These are phyloP conservation scores for Candida xiaguanensis DNA, from an alignment of 805 yeast species.

Conservation along the genomic window DNA sequence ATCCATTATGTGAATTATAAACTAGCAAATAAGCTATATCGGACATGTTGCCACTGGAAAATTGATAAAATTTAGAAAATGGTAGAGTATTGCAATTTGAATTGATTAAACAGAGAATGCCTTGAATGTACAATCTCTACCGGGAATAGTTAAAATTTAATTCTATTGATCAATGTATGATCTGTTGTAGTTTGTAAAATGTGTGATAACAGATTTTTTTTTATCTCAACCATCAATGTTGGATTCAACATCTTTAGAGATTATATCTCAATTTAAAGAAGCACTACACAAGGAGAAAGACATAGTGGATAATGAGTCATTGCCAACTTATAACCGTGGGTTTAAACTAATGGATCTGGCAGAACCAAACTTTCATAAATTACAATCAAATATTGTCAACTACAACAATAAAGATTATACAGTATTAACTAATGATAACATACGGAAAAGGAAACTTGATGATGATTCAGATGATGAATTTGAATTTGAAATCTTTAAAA, in stretches of 20 bases:
- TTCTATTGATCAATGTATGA: too few relatives aligned
- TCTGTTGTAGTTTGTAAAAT: too few relatives aligned
- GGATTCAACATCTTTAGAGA: conserved; percentile 36
- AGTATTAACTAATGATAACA: conserved; percentile 33
- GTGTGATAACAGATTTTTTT: too few relatives aligned
- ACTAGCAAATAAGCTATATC: conserved; percentile 23
- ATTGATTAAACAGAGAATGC: not conserved
- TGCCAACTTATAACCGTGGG: conserved; percentile 23
- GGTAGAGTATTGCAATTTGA: not conserved
- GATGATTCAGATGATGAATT: conserved; percentile 15
- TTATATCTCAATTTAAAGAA: conserved; percentile 36
- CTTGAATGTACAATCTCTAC: not conserved
- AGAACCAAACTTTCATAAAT: conserved; percentile 12
- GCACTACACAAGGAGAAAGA: conserved; percentile 17
- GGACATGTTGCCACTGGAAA: conserved; percentile 11
- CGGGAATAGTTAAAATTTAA: too few relatives aligned
- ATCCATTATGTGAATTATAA: conserved; percentile 39
- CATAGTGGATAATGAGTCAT: conserved; percentile 5
- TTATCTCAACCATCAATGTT: conserved; percentile 20
- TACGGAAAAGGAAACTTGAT: conserved; percentile 38
- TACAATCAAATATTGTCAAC: conserved; percentile 34
- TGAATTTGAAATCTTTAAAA: conserved; percentile 23
- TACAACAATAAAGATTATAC: conserved; percentile 33
- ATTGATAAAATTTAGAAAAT: not conserved
- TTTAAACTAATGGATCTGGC: conserved; percentile 15